A percentile compares a stretch with the other conserved stretches of the same genome.
Conservation (phyloP, 176 grass and related monocot species). For the Ensete glaucum region DNA sequence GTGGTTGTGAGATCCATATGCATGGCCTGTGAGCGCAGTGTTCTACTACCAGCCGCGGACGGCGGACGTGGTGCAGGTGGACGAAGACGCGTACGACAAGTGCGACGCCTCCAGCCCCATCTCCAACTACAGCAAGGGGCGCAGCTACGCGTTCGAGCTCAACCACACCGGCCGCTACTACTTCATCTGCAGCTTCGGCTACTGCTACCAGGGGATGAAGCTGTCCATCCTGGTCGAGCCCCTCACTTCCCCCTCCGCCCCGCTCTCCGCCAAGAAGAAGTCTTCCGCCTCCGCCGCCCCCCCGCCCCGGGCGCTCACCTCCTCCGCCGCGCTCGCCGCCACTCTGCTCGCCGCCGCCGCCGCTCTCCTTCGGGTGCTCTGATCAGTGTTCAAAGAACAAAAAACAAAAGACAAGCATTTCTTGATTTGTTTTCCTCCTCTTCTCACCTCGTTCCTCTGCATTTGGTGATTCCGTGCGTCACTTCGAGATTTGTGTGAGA, state of each 20-base stretch:
- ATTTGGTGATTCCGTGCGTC: too few relatives aligned
- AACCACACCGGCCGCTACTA: conserved; percentile 94
- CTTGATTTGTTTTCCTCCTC: not conserved
- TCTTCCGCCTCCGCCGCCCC: conserved; percentile 12
- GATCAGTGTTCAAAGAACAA: not conserved
- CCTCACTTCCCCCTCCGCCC: conserved; percentile 50
- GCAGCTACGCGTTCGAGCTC: conserved; percentile 82
- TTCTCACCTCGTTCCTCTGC: too few relatives aligned
- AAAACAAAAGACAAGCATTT: not conserved
- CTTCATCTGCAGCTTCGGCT: conserved; percentile 96
- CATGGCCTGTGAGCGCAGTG: conserved; percentile 30
- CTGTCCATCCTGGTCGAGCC: conserved; percentile 54
- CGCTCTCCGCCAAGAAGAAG: conserved; percentile 15
- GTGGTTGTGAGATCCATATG: too few relatives aligned
- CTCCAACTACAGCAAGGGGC: conserved; percentile 98
- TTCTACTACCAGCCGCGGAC: conserved; percentile 94
- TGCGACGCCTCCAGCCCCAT: conserved; percentile 64
- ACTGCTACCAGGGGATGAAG: conserved; percentile 89
- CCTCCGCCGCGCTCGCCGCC: not conserved
- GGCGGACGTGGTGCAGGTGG: conserved; percentile 88
- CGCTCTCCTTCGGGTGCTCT: not conserved
- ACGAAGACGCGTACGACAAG: conserved; percentile 79
- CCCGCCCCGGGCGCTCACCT: not conserved
- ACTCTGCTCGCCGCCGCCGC: conserved; percentile 25
- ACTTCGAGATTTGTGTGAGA: too few relatives aligned